Evolutionary conservation across 306 rosid genomes (phyloP).

Genomic region (Vachellia pachyceras): DNA sequence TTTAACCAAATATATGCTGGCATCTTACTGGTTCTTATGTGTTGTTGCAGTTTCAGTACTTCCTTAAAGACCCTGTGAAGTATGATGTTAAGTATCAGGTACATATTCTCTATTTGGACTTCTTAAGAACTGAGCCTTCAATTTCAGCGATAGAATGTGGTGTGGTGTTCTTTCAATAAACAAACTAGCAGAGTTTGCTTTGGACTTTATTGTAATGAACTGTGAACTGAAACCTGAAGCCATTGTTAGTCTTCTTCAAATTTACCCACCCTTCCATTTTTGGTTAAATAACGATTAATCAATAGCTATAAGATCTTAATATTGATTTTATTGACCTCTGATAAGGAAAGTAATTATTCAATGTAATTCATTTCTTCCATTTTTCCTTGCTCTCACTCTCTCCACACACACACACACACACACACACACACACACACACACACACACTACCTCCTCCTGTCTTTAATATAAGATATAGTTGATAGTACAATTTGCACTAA

Average conservation of each 20-base stretch:
- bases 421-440: too few species aligned
- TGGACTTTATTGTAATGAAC: background rate
- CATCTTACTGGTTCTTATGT: conserved; percentile 31
- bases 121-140: background rate
- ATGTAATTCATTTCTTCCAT: background rate
- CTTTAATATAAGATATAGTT: too few species aligned
- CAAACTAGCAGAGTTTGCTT: background rate
- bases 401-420: too few species aligned
- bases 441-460: too few species aligned
- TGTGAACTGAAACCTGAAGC: background rate
- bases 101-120: conserved; percentile 10
- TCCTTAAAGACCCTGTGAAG: conserved; percentile 58
- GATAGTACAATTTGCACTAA: too few species aligned
- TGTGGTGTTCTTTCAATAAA: background rate
- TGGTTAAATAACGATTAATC: background rate
- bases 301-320: background rate
- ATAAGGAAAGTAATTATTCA: background rate
- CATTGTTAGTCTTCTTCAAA: background rate
- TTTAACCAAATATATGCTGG: background rate
- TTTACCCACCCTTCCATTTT: background rate
- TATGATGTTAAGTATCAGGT: conserved; percentile 65
- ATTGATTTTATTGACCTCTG: background rate
- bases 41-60: conserved; percentile 51
- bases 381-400: background rate
- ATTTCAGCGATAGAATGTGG: background rate